Percentiles rank a stretch among this genome's conserved stretches.
Evolutionary conservation across 305 asterid species (phyloP).

Genomic region (Petunia hybrid): DNA sequence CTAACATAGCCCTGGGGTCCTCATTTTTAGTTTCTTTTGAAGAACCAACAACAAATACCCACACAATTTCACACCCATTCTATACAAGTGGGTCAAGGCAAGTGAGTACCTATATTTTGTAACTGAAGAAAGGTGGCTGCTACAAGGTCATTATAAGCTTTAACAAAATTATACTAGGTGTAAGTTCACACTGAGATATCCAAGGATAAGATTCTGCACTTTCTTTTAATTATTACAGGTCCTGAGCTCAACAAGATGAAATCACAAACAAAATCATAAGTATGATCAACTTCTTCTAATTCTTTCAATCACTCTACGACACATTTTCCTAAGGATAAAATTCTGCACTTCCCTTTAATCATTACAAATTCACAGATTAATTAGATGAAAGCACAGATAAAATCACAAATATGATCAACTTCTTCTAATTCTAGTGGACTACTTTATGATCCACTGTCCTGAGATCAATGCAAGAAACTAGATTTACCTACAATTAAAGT

Average conservation of each 20-base stretch:
- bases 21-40: neutral
- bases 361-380: neutral
- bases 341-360: neutral
- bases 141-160: neutral
- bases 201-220: neutral
- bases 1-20: neutral
- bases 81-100: neutral
- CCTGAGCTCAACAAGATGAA: neutral
- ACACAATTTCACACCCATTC: neutral
- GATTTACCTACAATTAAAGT: neutral
- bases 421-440: neutral
- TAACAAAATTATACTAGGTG: neutral
- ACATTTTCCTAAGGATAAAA: neutral
- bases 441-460: neutral
- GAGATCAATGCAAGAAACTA: neutral
- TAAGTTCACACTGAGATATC: neutral
- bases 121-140: neutral
- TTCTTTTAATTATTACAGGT: neutral
- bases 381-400: neutral
- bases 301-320: neutral
- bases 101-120: neutral
- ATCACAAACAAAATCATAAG: conserved; percentile 7
- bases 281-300: neutral
- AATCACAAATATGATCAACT: neutral
- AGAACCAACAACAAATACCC: neutral